Conservation (phyloP, 768 basidiomycete species). For the Pleurotus platypus region DNA sequence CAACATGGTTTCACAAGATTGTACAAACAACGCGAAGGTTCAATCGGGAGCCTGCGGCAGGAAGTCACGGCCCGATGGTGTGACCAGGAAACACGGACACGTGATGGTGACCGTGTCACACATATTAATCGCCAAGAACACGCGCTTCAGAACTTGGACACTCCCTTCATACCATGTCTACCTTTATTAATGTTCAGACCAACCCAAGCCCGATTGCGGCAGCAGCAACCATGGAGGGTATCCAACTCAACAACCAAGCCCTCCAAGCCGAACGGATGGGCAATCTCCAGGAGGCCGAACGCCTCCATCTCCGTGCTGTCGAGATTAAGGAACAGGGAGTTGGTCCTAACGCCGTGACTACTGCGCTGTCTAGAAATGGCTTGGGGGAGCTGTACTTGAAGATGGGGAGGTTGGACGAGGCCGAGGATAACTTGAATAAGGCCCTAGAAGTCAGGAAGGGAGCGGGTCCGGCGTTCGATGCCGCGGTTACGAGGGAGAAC, state of each 20-base stretch:
- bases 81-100: too few relatives aligned
- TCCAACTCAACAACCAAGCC: slow-evolving; percentile 6
- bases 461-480: slow-evolving; percentile 22
- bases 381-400: slow-evolving; percentile 32
- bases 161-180: too few relatives aligned
- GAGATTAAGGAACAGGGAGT: slow-evolving; percentile 18
- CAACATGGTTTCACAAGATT: too few relatives aligned
- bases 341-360: slow-evolving; percentile 19
- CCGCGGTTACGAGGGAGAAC: slow-evolving; percentile 16
- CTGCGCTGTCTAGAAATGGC: slow-evolving; percentile 27
- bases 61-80: too few relatives aligned
- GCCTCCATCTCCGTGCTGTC: slow-evolving; percentile 26
- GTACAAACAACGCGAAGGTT: too few relatives aligned
- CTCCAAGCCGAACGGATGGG: slow-evolving; percentile 4
- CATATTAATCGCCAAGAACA: too few relatives aligned
- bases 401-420: slow-evolving; percentile 29
- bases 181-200: too few relatives aligned
- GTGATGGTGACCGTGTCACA: too few relatives aligned
- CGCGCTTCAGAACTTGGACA: too few relatives aligned
- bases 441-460: slow-evolving; percentile 23
- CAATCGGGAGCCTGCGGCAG: too few relatives aligned
- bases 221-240: background rate
- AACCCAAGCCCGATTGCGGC: too few relatives aligned
- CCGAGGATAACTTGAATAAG: slow-evolving; percentile 30
- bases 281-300: slow-evolving; percentile 21